These are phyloP conservation scores for Oryza glumipatula DNA, from an alignment of 176 grass and related monocot genomes.

Conservation along the genomic window DNA sequence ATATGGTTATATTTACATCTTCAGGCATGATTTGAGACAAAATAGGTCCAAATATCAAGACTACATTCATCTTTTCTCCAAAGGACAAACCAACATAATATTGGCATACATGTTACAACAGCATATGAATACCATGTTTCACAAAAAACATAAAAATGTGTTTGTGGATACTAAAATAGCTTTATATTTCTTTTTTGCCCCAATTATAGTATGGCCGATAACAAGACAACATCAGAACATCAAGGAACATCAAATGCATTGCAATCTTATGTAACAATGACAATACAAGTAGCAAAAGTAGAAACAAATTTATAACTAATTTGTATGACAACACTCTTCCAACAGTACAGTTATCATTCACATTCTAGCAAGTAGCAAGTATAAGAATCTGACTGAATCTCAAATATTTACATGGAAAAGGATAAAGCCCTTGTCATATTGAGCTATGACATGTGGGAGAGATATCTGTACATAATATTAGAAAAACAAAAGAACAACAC, in stretches of 20 bases:
- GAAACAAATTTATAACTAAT: constrained; percentile 20
- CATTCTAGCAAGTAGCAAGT: constrained; percentile 44
- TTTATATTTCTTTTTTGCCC: constrained; percentile 20
- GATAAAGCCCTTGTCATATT: constrained; percentile 37
- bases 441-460: constrained; percentile 17
- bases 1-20: constrained; percentile 21
- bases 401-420: constrained; percentile 46
- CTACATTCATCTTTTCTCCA: neutral
- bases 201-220: neutral
- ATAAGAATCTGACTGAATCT: constrained; percentile 33
- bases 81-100: constrained; percentile 22
- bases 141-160: neutral
- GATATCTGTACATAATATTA: constrained; percentile 42
- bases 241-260: constrained; percentile 7
- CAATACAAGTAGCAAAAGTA: constrained; percentile 30
- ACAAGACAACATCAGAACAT: constrained; percentile 19
- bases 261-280: constrained; percentile 9
- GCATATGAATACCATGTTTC: neutral
- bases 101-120: neutral
- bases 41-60: constrained; percentile 19
- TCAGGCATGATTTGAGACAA: constrained; percentile 14
- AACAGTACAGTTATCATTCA: constrained; percentile 44
- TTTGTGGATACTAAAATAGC: neutral
- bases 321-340: constrained; percentile 31
- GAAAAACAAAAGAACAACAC: constrained; percentile 20